Evolutionary conservation across 306 rosid genomes (phyloP).

Genomic region (Cicer judaicum): DNA sequence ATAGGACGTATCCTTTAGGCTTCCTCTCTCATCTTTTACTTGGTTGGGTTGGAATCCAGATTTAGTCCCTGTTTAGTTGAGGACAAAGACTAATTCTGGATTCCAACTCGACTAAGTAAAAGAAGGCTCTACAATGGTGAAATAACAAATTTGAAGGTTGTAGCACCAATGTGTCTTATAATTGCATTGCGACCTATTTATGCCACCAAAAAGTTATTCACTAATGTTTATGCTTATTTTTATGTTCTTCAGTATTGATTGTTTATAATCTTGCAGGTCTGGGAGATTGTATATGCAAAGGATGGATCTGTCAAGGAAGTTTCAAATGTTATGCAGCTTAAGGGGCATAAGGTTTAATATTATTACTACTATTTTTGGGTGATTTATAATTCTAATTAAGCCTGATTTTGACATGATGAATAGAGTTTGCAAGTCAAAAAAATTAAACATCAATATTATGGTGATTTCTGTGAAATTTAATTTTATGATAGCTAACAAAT

Average conservation of each 20-base stretch:
- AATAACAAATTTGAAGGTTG: neutral
- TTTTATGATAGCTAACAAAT: constrained; percentile 8
- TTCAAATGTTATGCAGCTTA: constrained; percentile 91
- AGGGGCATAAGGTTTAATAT: constrained; percentile 90
- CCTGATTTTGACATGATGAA: constrained; percentile 32
- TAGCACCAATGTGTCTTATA: neutral
- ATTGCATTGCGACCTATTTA: neutral
- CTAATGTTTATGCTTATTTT: neutral
- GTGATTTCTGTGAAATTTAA: constrained; percentile 23
- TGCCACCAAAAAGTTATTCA: constrained; percentile 12
- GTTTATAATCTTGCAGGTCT: constrained; percentile 60
- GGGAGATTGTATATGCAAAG: constrained; percentile 92
- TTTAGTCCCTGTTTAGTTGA: constrained; percentile 6
- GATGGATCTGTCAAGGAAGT: constrained; percentile 97
- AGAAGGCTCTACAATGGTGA: no score
- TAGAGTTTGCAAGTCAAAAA: neutral
- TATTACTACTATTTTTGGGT: constrained; percentile 8
- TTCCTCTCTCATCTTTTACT: constrained; percentile 25
- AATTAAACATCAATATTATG: neutral
- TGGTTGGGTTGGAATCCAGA: constrained; percentile 7
- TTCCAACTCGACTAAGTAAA: no score
- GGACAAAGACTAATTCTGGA: no score
- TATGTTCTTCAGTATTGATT: constrained; percentile 32
- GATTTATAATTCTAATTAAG: constrained; percentile 30
- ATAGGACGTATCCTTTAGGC: neutral